Evolutionary conservation across 306 rosid genomes (phyloP), one percentile per base, ranked within the genome.

Genomic region (Dalbergia cultrata): DNA sequence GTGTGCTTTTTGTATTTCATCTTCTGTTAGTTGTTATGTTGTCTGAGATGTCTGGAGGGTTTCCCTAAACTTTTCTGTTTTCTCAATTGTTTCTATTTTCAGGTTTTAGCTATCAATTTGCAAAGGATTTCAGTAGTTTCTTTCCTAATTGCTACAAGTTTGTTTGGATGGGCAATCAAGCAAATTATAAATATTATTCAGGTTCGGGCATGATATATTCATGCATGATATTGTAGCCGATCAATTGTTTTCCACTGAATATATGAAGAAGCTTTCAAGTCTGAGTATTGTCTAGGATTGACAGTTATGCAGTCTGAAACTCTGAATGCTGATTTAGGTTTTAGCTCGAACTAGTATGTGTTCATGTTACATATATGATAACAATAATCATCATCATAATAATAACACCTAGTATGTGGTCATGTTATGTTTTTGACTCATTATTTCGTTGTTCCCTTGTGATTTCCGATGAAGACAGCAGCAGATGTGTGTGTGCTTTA

Each of bases 131-230:
- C 87, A 9, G 50, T 87, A 18, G 76, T 91, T 67, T 85, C 90
- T 73, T 74, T 85, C 85, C 85, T 93, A 67, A 59, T 93, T 21
- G 88, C 68, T 50, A 74, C 89, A 37, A 88, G 90, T 86, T 76
- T 90, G 60, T 88, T 95, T 80, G 99, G 99, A 82, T 95, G 99
- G 92, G 93, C 94, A 18, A 94, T 90, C 86, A 95, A 95, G 87
- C 99, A 95, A 85, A 76, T 87, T 74, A 71, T 93, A 68, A 95
- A 95, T 83, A 49, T 93, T 61, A 93, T 95, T 31, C 99, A 95
- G 99, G 99, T 95, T 75, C 0, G 86, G 70, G 57, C 59, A 1
- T 50, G 52, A 76, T 70, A 18, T 41, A 37, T 60, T 65, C 77
- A 9, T 65, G 44, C 67, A 57, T 57, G 39, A 49, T 81, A 43